phyloP scores from a whole-genome alignment of 2,329 filamentous ascomycete species.

The Trichoderma afroharzianum region DNA sequence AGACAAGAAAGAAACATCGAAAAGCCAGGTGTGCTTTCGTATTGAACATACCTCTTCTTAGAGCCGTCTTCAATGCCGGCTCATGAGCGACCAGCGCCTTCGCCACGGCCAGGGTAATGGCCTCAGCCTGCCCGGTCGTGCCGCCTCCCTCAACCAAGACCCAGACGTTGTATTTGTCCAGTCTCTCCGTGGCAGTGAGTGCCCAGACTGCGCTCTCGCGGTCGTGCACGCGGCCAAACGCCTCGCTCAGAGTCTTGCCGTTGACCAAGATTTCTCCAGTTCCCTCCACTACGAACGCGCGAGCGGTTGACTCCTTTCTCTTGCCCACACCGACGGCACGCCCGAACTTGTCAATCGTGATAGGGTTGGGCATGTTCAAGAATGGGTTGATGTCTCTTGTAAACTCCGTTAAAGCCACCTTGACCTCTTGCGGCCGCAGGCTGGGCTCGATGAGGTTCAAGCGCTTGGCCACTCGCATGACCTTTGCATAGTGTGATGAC shows the following conservation, averaged over 20 bases:
- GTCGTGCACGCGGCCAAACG: conserved; percentile 86
- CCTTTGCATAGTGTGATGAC: conserved; percentile 72
- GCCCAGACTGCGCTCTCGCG: conserved; percentile 93
- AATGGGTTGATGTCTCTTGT: conserved; percentile 71
- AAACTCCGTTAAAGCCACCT: conserved; percentile 62
- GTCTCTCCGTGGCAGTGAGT: conserved; percentile 71
- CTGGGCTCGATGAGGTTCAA: conserved; percentile 82
- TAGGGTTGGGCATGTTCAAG: conserved; percentile 59
- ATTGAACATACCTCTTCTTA: conserved; percentile 76
- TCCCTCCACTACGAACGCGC: conserved; percentile 86
- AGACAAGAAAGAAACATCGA: background rate
- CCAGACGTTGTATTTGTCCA: conserved; percentile 98
- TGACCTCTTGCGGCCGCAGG: conserved; percentile 68
- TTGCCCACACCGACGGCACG: conserved; percentile 76
- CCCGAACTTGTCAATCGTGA: conserved; percentile 70
- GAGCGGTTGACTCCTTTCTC: conserved; percentile 82
- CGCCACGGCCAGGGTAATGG: conserved; percentile 82
- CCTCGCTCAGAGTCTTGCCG: conserved; percentile 75
- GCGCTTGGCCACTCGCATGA: conserved; percentile 71
- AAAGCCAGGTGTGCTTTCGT: background rate
- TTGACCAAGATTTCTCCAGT: conserved; percentile 89
- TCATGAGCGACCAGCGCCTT: conserved; percentile 89
- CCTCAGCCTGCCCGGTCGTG: conserved; percentile 92
- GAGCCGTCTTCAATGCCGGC: conserved; percentile 79
- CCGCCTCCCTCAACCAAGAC: conserved; percentile 80